Conservation (phyloP, 2,329 filamentous ascomycete species). For the Pseudocercospora fijiensis region DNA sequence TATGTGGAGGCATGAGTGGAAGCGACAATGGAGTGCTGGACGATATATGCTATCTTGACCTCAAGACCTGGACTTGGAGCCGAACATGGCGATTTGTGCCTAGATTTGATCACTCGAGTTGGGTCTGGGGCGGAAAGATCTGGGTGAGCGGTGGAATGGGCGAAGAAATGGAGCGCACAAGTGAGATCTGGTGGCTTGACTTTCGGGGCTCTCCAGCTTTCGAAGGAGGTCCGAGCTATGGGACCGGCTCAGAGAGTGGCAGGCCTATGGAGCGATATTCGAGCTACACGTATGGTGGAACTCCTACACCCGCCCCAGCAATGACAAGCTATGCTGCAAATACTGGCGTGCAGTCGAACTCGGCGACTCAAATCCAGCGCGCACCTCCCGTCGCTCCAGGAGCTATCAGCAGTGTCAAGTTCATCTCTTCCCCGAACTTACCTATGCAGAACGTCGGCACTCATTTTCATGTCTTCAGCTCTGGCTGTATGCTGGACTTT, state of each 20-base stretch:
- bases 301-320: constrained; percentile 37
- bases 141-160: constrained; percentile 97
- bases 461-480: constrained; percentile 94
- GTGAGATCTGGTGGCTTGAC: constrained; percentile 96
- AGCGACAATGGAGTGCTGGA: constrained; percentile 90
- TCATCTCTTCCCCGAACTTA: constrained; percentile 80
- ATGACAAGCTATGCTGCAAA: constrained; percentile 68
- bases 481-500: constrained; percentile 88
- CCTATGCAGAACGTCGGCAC: constrained; percentile 87
- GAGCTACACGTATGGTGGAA: constrained; percentile 28
- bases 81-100: constrained; percentile 92
- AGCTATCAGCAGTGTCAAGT: constrained; percentile 84
- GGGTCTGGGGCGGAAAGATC: constrained; percentile 86
- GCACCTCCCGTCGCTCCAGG: constrained; percentile 67
- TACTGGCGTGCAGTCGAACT: constrained; percentile 59
- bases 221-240: constrained; percentile 38
- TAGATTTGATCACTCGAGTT: constrained; percentile 91
- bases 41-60: constrained; percentile 92
- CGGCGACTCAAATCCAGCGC: constrained; percentile 45
- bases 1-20: constrained; percentile 92
- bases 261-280: constrained; percentile 36
- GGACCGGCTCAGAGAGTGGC: constrained; percentile 36
- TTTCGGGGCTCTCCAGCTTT: constrained; percentile 87
- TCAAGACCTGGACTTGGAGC: constrained; percentile 98
- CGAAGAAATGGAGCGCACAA: constrained; percentile 94